phyloP scores from a whole-genome alignment of 306 rosid species.

The Fragaria nilgerrensis region DNA sequence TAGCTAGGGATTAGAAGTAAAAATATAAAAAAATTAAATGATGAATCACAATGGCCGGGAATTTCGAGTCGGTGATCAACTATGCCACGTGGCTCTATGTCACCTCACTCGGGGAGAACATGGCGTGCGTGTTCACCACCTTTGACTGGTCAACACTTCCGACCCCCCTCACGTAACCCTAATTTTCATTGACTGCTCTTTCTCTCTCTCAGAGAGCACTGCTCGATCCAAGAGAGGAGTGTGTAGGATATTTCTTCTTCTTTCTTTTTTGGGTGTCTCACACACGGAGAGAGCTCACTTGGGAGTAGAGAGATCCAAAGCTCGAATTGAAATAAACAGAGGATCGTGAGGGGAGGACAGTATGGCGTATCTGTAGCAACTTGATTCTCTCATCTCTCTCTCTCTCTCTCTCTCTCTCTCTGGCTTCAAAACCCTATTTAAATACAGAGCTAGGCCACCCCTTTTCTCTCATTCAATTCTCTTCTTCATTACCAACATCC shows the following conservation, averaged over 20 bases:
- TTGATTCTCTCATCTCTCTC: constrained; percentile 21
- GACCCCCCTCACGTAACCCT: constrained; percentile 30
- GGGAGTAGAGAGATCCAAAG: constrained; percentile 3
- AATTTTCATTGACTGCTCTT: constrained; percentile 24
- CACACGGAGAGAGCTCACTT: constrained; percentile 7
- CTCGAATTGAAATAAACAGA: constrained; percentile 8
- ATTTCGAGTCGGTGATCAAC: constrained; percentile 23
- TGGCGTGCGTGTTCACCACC: constrained; percentile 15
- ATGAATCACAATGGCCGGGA: constrained; percentile 7
- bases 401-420: constrained; percentile 25
- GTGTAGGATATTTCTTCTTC: background rate
- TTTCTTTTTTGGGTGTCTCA: background rate
- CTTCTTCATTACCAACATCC: constrained; percentile 26
- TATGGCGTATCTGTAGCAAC: constrained; percentile 15
- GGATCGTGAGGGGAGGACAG: constrained; percentile 7
- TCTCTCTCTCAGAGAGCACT: background rate
- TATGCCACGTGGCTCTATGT: constrained; percentile 16
- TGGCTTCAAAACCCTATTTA: constrained; percentile 43
- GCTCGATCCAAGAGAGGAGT: background rate
- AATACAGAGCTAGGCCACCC: constrained; percentile 40
- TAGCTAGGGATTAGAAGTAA: background rate
- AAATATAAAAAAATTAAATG: background rate
- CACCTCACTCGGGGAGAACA: background rate
- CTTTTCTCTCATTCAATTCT: constrained; percentile 59
- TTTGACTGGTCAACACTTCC: constrained; percentile 47